These are phyloP conservation scores for Zostera marina DNA, from an alignment of 116 monocot species.

Conservation along the genomic window DNA sequence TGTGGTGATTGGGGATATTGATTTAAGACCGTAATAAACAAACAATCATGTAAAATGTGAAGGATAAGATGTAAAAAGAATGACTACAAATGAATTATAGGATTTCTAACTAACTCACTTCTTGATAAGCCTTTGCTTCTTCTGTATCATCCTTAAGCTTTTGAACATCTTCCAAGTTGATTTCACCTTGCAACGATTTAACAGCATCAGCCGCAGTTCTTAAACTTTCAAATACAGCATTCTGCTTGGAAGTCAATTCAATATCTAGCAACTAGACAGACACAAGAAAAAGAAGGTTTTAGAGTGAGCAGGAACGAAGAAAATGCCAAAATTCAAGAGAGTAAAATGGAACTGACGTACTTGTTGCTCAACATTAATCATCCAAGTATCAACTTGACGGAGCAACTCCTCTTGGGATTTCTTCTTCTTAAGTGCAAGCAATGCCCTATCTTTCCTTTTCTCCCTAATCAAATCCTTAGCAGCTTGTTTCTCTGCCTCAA, in stretches of 20 bases:
- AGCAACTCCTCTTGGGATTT: slow-evolving; percentile 84
- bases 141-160: slow-evolving; percentile 90
- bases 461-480: slow-evolving; percentile 65
- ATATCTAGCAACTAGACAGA: slow-evolving; percentile 71
- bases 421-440: slow-evolving; percentile 91
- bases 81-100: no score
- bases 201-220: slow-evolving; percentile 73
- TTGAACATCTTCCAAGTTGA: slow-evolving; percentile 85
- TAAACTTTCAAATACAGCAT: slow-evolving; percentile 88
- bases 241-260: slow-evolving; percentile 74
- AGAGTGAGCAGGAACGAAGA: neutral
- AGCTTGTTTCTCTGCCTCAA: slow-evolving; percentile 85
- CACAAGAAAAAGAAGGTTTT: slow-evolving; percentile 4
- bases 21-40: no score
- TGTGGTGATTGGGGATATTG: no score
- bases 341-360: slow-evolving; percentile 19
- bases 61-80: no score
- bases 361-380: slow-evolving; percentile 90
- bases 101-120: slow-evolving; percentile 31
- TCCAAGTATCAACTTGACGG: slow-evolving; percentile 76
- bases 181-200: slow-evolving; percentile 85
- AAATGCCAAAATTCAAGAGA: neutral
- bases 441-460: slow-evolving; percentile 84
- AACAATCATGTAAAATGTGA: no score
- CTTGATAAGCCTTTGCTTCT: slow-evolving; percentile 95